These are phyloP conservation scores for Xylaria venustula DNA, from an alignment of 495 filamentous ascomycete genomes.

Conservation along the genomic window DNA sequence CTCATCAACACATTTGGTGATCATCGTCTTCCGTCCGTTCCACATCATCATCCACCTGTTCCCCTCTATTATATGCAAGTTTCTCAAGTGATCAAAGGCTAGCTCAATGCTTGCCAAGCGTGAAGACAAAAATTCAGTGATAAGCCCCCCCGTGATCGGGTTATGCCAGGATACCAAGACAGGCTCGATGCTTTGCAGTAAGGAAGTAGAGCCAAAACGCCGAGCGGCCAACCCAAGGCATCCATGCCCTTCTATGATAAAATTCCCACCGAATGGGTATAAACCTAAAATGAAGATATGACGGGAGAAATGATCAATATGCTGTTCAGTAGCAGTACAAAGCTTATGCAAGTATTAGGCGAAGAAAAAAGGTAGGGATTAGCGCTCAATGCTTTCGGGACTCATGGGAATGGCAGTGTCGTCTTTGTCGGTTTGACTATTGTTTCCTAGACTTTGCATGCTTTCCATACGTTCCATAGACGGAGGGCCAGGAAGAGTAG, in stretches of 20 bases:
- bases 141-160: neutral
- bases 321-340: neutral
- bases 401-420: constrained; percentile 62
- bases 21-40: constrained; percentile 1
- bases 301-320: constrained; percentile 1
- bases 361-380: neutral
- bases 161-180: neutral
- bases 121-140: neutral
- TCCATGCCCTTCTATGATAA: constrained; percentile 14
- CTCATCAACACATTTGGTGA: constrained; percentile 1
- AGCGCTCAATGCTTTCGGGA: constrained; percentile 59
- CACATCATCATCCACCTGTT: constrained; percentile 2
- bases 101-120: neutral
- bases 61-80: constrained; percentile 15
- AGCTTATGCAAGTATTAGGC: neutral
- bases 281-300: constrained; percentile 8
- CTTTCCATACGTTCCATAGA: constrained; percentile 51
- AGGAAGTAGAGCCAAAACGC: constrained; percentile 8
- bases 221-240: neutral
- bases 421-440: constrained; percentile 55
- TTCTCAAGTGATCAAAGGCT: neutral
- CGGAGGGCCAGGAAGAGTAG: constrained; percentile 23
- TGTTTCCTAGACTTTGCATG: constrained; percentile 50
- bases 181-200: constrained; percentile 4
- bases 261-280: constrained; percentile 20